Conservation (phyloP, 805 yeast genomes). For the Ogataea thermomethanolica region DNA sequence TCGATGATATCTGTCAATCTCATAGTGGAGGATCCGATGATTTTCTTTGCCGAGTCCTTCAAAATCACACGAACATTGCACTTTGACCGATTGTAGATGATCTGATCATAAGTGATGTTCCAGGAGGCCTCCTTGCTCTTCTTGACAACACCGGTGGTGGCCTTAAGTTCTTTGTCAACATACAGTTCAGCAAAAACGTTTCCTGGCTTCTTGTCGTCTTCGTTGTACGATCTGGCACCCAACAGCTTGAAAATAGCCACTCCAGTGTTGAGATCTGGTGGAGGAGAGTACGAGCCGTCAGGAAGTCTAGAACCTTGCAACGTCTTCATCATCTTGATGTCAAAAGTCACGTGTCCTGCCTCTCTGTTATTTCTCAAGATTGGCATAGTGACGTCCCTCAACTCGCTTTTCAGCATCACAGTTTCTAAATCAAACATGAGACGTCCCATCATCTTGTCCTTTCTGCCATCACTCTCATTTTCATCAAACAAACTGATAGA, state of each 20-base stretch:
- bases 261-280: constrained; percentile 94
- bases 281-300: constrained; percentile 80
- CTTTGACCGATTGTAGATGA: constrained; percentile 65
- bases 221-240: constrained; percentile 55
- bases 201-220: constrained; percentile 42
- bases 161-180: constrained; percentile 56
- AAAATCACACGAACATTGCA: constrained; percentile 65
- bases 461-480: constrained; percentile 56
- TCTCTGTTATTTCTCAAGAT: constrained; percentile 80
- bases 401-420: constrained; percentile 50
- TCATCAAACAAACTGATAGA: constrained; percentile 68
- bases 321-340: constrained; percentile 74
- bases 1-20: constrained; percentile 66
- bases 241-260: constrained; percentile 65
- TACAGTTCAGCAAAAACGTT: constrained; percentile 70
- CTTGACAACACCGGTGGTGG: constrained; percentile 56
- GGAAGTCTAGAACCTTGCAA: constrained; percentile 56
- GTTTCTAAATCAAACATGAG: constrained; percentile 70
- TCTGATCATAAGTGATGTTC: constrained; percentile 55
- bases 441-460: constrained; percentile 79
- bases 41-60: constrained; percentile 56
- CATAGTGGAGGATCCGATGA: constrained; percentile 57
- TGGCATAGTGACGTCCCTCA: constrained; percentile 47
- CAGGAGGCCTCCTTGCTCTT: constrained; percentile 66
- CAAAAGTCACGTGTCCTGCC: constrained; percentile 71